Evolutionary conservation across 2,329 filamentous ascomycete species (phyloP), one percentile per base, ranked within the genome.

Genomic region (Clathrospora elynae): DNA sequence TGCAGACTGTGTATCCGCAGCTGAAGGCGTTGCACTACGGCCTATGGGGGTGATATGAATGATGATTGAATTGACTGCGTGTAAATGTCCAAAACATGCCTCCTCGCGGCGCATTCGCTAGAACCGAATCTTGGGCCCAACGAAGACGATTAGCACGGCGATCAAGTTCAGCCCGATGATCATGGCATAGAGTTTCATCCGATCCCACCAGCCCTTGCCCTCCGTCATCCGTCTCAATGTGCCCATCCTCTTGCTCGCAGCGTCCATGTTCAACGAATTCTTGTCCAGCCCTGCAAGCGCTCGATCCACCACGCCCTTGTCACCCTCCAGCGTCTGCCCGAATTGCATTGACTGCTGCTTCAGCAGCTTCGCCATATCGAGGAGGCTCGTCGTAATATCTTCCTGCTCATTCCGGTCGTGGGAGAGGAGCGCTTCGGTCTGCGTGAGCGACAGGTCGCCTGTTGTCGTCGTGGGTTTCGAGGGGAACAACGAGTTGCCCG

Each of bases 71-170:
- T 18, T 14, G 24, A 26, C 36, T 32, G 36, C 19, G 20, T n/a
- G 11, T n/a, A 14, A 12, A 18, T 13, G 20, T 9, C 9, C 16
- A 34, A 34, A 17, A 20, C 16, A 11, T n/a, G 11, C n/a, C n/a
- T 23, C 12, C 19, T 19, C 13, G 13, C 11, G 33, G 11, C 11
- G 12, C 32, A 16, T 28, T 49, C 37, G 6, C 24, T 45, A 96
- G 63, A 96, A 93, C 61, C 92, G 80, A 66, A 96, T 71, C 75
- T 96, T 97, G 0, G 92, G 92, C 65, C 90, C 75, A 35, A 92
- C 79, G 74, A 92, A 92, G 9, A 96, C 91, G 53, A 96, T 71
- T 66, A 95, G 59, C 23, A 96, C 74, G 12, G 90, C 80, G 17
- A 83, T 72, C n/a, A 95, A 59, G 85, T 90, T 92, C 50, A 96